A percentile compares a stretch with the other conserved stretches of the same genome.
Evolutionary conservation across 2,329 filamentous ascomycete genomes (phyloP).

Genomic region (Dactylella cylindrospora): DNA sequence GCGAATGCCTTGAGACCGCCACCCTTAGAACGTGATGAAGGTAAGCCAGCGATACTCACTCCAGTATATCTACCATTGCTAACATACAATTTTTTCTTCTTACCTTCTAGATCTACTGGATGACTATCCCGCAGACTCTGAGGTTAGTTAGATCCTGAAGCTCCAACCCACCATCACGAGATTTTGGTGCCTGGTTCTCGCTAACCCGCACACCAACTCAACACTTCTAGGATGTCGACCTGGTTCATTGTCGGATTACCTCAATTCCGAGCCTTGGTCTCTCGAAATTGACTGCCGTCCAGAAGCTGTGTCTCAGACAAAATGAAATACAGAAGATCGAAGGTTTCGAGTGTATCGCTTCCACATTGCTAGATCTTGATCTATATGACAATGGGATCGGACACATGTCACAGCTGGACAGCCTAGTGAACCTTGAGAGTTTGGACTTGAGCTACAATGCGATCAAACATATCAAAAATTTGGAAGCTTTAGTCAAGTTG

Average conservation of each 20-base stretch:
- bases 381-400: conserved; percentile 95
- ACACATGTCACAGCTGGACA: conserved; percentile 76
- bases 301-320: conserved; percentile 84
- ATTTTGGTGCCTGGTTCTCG: neutral
- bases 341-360: conserved; percentile 66
- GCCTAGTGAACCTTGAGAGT: conserved; percentile 70
- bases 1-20: conserved; percentile 30
- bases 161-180: neutral
- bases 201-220: neutral
- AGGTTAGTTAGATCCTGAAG: conserved; percentile 30
- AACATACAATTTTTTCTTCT: neutral
- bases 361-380: conserved; percentile 78
- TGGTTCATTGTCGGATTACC: conserved; percentile 80
- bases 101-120: conserved; percentile 48
- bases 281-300: conserved; percentile 71
- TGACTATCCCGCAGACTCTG: conserved; percentile 47
- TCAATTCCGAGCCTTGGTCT: conserved; percentile 77
- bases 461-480: conserved; percentile 88
- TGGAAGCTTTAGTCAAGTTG: conserved; percentile 64
- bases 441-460: conserved; percentile 98
- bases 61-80: neutral
- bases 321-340: conserved; percentile 82
- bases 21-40: conserved; percentile 27
- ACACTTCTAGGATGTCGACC: conserved; percentile 71
- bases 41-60: neutral